These are phyloP conservation scores for Auxenochlorella pyrenoidosa DNA, from an alignment of 139 green algal species.

Conservation along the genomic window DNA sequence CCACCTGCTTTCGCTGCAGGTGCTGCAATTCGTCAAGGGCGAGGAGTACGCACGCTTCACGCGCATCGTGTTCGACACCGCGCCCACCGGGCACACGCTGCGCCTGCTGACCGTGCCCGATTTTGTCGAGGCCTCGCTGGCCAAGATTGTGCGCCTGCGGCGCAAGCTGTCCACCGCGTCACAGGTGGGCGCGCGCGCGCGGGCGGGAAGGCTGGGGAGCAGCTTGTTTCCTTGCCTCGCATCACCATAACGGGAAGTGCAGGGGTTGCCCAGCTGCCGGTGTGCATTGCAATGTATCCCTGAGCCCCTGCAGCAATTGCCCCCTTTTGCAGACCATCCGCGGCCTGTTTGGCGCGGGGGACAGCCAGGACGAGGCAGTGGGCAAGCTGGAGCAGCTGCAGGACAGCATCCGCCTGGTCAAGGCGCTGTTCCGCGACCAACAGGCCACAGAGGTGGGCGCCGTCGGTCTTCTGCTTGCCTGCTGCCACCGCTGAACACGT, in stretches of 20 bases:
- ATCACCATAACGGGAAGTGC: too few species aligned
- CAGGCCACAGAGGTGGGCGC: conserved; percentile 77
- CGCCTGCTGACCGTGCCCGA: conserved; percentile 90
- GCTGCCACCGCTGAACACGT: too few species aligned
- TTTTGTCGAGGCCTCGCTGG: conserved; percentile 84
- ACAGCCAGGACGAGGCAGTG: conserved; percentile 74
- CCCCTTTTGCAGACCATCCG: conserved; percentile 46
- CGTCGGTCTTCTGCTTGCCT: background rate
- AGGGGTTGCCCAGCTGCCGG: too few species aligned
- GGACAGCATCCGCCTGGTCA: conserved; percentile 74
- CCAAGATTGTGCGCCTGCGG: conserved; percentile 81
- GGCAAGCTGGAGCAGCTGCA: conserved; percentile 76
- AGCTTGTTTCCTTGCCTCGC: background rate
- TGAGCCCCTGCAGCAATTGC: background rate
- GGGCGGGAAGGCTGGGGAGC: background rate
- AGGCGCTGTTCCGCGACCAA: conserved; percentile 89
- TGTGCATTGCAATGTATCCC: background rate
- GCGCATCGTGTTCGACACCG: conserved; percentile 98
- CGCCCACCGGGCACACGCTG: conserved; percentile 95
- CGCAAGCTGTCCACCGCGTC: conserved; percentile 73
- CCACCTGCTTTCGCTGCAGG: conserved; percentile 55
- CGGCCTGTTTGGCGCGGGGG: conserved; percentile 72
- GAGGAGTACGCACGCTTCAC: conserved; percentile 95
- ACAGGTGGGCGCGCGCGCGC: conserved; percentile 24
- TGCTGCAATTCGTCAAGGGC: conserved; percentile 93